A percentile compares a stretch with the other conserved stretches of the same genome.
These are phyloP conservation scores for Cenococcum geophilum DNA, from an alignment of 495 filamentous ascomycete species.

Conservation along the genomic window DNA sequence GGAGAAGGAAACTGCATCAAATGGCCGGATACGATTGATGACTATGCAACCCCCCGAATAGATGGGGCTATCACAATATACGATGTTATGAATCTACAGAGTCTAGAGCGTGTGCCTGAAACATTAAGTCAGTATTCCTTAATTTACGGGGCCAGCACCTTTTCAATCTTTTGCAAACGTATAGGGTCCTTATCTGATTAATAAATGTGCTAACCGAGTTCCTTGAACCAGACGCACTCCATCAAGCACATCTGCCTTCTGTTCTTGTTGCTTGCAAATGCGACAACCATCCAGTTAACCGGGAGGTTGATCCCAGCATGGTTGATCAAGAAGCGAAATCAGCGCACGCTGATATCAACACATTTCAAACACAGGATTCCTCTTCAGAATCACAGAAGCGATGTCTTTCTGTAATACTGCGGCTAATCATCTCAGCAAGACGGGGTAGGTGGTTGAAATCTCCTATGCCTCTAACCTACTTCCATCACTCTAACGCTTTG, in stretches of 20 bases:
- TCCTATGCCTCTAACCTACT: slow-evolving; percentile 39
- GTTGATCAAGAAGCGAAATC: slow-evolving; percentile 52
- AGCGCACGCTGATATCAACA: slow-evolving; percentile 55
- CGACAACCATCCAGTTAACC: slow-evolving; percentile 56
- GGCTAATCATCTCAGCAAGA: slow-evolving; percentile 54
- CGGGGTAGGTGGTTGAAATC: slow-evolving; percentile 20
- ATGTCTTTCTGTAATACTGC: slow-evolving; percentile 70
- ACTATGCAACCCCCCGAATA: slow-evolving; percentile 61
- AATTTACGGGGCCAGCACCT: neutral
- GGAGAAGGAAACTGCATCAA: slow-evolving; percentile 59
- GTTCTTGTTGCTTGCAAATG: slow-evolving; percentile 81
- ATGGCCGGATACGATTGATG: slow-evolving; percentile 70
- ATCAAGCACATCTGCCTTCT: slow-evolving; percentile 60
- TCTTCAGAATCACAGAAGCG: slow-evolving; percentile 68
- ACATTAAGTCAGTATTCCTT: slow-evolving; percentile 60
- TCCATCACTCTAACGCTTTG: slow-evolving; percentile 6
- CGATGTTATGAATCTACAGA: slow-evolving; percentile 71
- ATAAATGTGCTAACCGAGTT: slow-evolving; percentile 11
- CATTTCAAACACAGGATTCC: slow-evolving; percentile 64
- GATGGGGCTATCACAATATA: slow-evolving; percentile 82
- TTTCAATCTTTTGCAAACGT: neutral
- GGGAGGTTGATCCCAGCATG: slow-evolving; percentile 53
- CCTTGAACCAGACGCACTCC: slow-evolving; percentile 55
- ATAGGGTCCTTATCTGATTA: neutral
- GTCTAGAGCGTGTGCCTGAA: slow-evolving; percentile 58